Base-by-base conservation (phyloP, 257 asterid species). In the Ophiorrhiza pumila region DNA sequence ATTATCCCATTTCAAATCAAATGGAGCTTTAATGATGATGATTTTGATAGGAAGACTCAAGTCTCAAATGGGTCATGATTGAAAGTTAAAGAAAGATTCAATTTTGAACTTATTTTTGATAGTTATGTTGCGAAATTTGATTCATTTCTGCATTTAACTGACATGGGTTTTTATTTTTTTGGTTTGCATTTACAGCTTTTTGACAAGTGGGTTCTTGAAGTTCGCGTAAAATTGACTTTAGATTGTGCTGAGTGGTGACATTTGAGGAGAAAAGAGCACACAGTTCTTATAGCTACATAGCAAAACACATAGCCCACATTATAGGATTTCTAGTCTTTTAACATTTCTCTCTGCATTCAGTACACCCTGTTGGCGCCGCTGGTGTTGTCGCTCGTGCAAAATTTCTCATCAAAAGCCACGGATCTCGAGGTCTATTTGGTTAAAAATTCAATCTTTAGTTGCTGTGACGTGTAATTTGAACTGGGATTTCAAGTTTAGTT, bases 281-380 rank as follows among this genome's bases (percentile, higher is more conserved):
- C 39, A 47, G 65, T 41, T 61, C 53, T 41, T 29, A 23, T 63
- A 46, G 82, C 70, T 67, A 56, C 68, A 76, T 72, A 68, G 64
- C 74, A 60, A 77, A 74, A 46, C 62, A 52, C 42, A 75, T 35
- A 68, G 57, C 49, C 55, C 45, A 43, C 53, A 62, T 23, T 66
- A 64, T 63, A 73, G 81, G 79, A 81, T 73, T 61, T 72, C 45
- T 65, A 73, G 49, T 45, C 59, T 57, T 32, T 57, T 32, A 13
- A 39, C 65, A 62, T 73, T 73, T 50, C 75, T 71, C 77, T 47
- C 83, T 46, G 75, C 85, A 32, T 69, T 74, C 58, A 73, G 76
- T 78, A 59, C 60, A 61, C 70, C 74, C 79, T 80, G 84, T 20
- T 73, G 73, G 75, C 88, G 89, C 91, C 85, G 95, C 92, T 85